Percentiles rank a stretch among this genome's conserved stretches.
These are phyloP conservation scores for Umbelopsis sp. DNA, from an alignment of 192 early-diverging fungal species.

Conservation along the genomic window DNA sequence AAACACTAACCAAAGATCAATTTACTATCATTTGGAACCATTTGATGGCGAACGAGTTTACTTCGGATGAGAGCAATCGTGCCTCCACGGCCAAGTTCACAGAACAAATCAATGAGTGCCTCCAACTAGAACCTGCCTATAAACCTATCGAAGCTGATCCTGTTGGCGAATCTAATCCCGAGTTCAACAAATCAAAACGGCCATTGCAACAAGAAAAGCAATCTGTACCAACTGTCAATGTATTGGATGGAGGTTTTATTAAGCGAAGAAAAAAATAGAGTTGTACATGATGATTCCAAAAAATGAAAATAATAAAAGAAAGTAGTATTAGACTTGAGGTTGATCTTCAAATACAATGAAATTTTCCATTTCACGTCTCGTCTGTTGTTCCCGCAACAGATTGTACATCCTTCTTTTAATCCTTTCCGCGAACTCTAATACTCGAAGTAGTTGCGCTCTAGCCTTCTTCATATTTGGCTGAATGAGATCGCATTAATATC, in stretches of 20 bases:
- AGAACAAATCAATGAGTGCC: background rate
- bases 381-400: conserved; percentile 31
- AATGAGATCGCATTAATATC: background rate
- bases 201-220: background rate
- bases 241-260: conserved; percentile 20
- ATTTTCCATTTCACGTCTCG: conserved; percentile 32
- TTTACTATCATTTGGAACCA: conserved; percentile 4
- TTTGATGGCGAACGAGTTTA: background rate
- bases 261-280: conserved; percentile 13
- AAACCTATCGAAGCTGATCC: background rate
- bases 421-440: conserved; percentile 44
- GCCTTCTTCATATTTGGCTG: conserved; percentile 48
- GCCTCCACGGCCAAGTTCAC: background rate
- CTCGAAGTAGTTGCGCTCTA: conserved; percentile 39
- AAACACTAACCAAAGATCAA: background rate
- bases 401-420: conserved; percentile 38
- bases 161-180: background rate
- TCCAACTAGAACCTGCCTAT: background rate
- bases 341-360: conserved; percentile 34
- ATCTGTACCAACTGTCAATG: conserved; percentile 13
- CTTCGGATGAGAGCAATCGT: background rate
- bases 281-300: background rate
- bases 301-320: background rate
- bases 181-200: background rate
- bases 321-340: background rate